Percentiles rank a stretch among this genome's conserved stretches.
Conservation (phyloP, 2,329 filamentous ascomycete genomes). For the Ceratocystiopsis sp. region DNA sequence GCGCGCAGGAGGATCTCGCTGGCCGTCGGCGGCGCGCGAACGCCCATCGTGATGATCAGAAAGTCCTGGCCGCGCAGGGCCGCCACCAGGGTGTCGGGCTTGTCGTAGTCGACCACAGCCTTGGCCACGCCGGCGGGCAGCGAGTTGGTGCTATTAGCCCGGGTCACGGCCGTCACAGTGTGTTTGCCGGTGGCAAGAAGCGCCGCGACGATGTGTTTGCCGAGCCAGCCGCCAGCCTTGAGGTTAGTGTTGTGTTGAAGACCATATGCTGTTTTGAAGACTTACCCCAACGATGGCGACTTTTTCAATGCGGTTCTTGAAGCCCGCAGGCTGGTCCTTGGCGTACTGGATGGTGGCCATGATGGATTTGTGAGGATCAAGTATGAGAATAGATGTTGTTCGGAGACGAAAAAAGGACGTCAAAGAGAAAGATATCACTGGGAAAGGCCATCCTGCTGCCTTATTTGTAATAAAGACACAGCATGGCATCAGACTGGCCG, state of each 20-base stretch:
- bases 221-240: slow-evolving; percentile 13
- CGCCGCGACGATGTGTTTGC: slow-evolving; percentile 8
- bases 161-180: slow-evolving; percentile 31
- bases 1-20: slow-evolving; percentile 24
- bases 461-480: too few relatives aligned
- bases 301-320: slow-evolving; percentile 10
- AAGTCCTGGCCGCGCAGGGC: slow-evolving; percentile 9
- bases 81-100: slow-evolving; percentile 9
- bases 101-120: slow-evolving; percentile 21
- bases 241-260: too few relatives aligned
- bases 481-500: too few relatives aligned
- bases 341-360: slow-evolving; percentile 8
- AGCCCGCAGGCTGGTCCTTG: slow-evolving; percentile 12
- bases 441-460: too few relatives aligned
- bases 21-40: slow-evolving; percentile 16
- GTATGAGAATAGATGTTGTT: too few relatives aligned
- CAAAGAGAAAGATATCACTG: too few relatives aligned
- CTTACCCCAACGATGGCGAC: slow-evolving; percentile 9
- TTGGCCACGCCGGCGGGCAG: slow-evolving; percentile 22
- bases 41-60: slow-evolving; percentile 10
- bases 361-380: background rate
- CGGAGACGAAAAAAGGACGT: too few relatives aligned
- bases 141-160: slow-evolving; percentile 21
- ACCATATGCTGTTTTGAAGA: too few relatives aligned
- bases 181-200: slow-evolving; percentile 21